Evolutionary conservation across 306 rosid species (phyloP), one percentile per base, ranked within the genome.

Genomic region (Urtica urens): DNA sequence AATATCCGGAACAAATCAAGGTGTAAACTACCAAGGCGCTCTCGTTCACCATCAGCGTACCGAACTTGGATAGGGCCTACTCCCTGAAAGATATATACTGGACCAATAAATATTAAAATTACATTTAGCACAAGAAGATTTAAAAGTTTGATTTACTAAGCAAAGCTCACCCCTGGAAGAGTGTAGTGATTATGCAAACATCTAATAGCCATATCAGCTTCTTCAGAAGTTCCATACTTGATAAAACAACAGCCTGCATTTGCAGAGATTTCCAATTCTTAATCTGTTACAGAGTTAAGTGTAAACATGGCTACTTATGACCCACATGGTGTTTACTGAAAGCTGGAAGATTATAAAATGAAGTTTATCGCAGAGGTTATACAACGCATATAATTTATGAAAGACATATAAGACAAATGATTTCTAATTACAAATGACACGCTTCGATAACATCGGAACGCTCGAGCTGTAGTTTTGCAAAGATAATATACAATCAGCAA

Each of bases 211-310:
- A 68, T 59, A 65, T 85, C 99, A 66, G 95, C 99, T 79, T 90
- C 99, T 64, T 81, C 95, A 34, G 85, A 72, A 59, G 94, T 72
- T 46, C 82, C 83, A 77, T 79, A 90, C 71, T 84, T 90, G 69
- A 90, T 80, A 63, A 90, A 90, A 81, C 99, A 90, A 67, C 95
- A 90, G 59, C 99, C 99, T 90, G 99, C 95, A 80, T 63, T 53
- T 56, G 67, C 63, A 73, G 55, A 33, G 59, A 35, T 45, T 60
- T 74, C 65, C 25, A 29, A 73, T 53, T 54, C 65, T 72, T 58
- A 70, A 45, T 67, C 53, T 25, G 33, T 30, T 17, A 48, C 60
- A 66, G n/a, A n/a, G 16, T 23, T 45, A 19, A 37, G 28, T 35
- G 11, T 52, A 44, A 28, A 24, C 15, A 54, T 3, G 22, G 33